Percentiles rank a stretch among this genome's conserved stretches.
Evolutionary conservation across 2,329 filamentous ascomycete species (phyloP).

Genomic region (Emydomyces testavorans): DNA sequence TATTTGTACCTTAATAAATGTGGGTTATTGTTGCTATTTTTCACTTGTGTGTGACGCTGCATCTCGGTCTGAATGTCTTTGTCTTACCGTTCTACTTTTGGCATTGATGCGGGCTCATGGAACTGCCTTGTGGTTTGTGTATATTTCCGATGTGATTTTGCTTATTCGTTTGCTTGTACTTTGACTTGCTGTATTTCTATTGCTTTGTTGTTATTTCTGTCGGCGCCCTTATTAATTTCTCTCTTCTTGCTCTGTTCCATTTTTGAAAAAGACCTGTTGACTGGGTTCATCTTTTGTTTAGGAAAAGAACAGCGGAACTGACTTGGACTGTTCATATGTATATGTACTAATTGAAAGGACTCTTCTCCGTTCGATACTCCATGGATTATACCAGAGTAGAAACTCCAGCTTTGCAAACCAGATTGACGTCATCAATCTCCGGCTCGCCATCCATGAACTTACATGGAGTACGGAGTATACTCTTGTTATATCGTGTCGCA

Average conservation of each 20-base stretch:
- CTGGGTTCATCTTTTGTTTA: too few species aligned
- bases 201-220: not conserved
- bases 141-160: not conserved
- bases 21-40: not conserved
- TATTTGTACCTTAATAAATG: conserved; percentile 4
- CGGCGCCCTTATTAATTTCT: not conserved
- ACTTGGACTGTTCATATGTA: too few species aligned
- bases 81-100: not conserved
- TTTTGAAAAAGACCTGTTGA: too few species aligned
- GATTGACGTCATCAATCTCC: too few species aligned
- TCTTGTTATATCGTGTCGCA: too few species aligned
- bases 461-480: too few species aligned
- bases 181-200: conserved; percentile 1
- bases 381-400: not conserved
- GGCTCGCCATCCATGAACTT: not conserved
- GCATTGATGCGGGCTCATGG: not conserved
- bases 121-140: not conserved
- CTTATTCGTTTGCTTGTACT: not conserved
- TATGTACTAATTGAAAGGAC: conserved; percentile 1
- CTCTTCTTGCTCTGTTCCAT: too few species aligned
- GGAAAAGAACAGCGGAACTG: too few species aligned
- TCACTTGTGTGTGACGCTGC: not conserved
- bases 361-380: not conserved
- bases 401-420: too few species aligned
- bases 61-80: not conserved